These are phyloP conservation scores for Sutorius australiensis DNA, from an alignment of 768 basidiomycete genomes.

Conservation along the genomic window DNA sequence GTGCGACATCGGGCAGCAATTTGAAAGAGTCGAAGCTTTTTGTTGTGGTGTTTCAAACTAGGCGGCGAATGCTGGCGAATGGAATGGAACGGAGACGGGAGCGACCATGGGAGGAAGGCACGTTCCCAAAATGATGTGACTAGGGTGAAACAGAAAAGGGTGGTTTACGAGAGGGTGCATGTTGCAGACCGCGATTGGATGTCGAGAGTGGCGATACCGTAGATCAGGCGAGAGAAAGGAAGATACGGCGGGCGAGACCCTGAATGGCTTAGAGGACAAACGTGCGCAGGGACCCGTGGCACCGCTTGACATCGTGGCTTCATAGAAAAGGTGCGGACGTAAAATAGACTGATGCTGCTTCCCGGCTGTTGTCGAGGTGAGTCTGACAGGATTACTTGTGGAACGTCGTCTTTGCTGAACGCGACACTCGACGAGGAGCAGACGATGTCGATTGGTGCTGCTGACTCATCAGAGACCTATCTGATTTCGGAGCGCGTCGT, in stretches of 20 bases:
- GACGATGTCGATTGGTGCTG: constrained; percentile 6
- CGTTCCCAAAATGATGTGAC: constrained; percentile 11
- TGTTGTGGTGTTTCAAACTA: neutral
- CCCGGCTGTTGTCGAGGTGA: constrained; percentile 17
- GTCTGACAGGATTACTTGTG: neutral
- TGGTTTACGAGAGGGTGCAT: constrained; percentile 24
- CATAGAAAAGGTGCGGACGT: constrained; percentile 25
- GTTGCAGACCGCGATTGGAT: constrained; percentile 25
- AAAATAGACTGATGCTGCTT: constrained; percentile 10
- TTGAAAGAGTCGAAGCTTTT: constrained; percentile 22
- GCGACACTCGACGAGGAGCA: constrained; percentile 4
- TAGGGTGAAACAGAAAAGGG: constrained; percentile 6
- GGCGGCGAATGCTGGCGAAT: neutral
- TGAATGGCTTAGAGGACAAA: constrained; percentile 27
- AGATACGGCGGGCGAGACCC: neutral
- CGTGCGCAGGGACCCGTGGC: constrained; percentile 36
- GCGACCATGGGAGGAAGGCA: constrained; percentile 7
- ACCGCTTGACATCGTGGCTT: constrained; percentile 24
- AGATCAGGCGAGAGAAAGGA: constrained; percentile 1
- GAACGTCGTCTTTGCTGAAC: constrained; percentile 10
- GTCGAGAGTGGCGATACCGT: constrained; percentile 10
- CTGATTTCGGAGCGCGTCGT: constrained; percentile 35
- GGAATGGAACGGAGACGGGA: neutral
- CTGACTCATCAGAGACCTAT: constrained; percentile 32
- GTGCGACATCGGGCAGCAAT: constrained; percentile 8